phyloP scores from a whole-genome alignment of 2,329 filamentous ascomycete species.

The Arthrobotrys sinensis region DNA sequence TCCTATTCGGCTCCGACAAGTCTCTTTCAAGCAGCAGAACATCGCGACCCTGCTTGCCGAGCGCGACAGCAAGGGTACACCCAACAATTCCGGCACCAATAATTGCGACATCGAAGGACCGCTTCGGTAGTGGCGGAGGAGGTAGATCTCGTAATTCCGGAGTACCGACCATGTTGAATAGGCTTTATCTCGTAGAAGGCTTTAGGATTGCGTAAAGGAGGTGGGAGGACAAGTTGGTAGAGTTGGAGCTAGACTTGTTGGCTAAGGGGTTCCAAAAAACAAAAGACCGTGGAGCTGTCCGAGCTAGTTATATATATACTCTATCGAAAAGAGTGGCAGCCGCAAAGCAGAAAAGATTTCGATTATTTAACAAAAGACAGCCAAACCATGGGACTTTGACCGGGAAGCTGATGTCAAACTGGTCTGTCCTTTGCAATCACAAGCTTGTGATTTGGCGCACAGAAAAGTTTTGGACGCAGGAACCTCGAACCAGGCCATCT shows the following conservation, averaged over 20 bases:
- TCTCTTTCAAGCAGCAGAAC: conserved; percentile 90
- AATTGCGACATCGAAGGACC: conserved; percentile 80
- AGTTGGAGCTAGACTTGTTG: conserved; percentile 23
- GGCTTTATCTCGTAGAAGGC: not conserved
- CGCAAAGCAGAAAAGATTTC: conserved; percentile 7
- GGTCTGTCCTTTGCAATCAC: conserved; percentile 38
- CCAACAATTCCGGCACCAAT: conserved; percentile 93
- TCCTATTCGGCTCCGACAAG: conserved; percentile 92
- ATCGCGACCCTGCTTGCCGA: conserved; percentile 90
- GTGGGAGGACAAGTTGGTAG: conserved; percentile 2
- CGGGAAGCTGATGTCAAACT: conserved; percentile 7
- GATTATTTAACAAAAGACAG: conserved; percentile 6
- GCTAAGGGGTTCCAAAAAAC: conserved; percentile 31
- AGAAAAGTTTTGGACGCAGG: conserved; percentile 47
- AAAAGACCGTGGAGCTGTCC: conserved; percentile 7
- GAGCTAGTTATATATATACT: conserved; percentile 24
- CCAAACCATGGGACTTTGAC: not conserved
- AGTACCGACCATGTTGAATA: conserved; percentile 57
- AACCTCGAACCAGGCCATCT: conserved; percentile 22
- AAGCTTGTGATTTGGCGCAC: conserved; percentile 57
- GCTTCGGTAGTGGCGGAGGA: conserved; percentile 49
- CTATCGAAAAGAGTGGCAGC: conserved; percentile 8
- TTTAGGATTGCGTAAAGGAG: not conserved
- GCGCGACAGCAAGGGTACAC: conserved; percentile 85
- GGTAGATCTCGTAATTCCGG: conserved; percentile 56